Evolutionary conservation across 1,284 basidiomycete genomes (phyloP), one percentile per base, ranked within the genome.

Genomic region (Cryptococcus sp.): DNA sequence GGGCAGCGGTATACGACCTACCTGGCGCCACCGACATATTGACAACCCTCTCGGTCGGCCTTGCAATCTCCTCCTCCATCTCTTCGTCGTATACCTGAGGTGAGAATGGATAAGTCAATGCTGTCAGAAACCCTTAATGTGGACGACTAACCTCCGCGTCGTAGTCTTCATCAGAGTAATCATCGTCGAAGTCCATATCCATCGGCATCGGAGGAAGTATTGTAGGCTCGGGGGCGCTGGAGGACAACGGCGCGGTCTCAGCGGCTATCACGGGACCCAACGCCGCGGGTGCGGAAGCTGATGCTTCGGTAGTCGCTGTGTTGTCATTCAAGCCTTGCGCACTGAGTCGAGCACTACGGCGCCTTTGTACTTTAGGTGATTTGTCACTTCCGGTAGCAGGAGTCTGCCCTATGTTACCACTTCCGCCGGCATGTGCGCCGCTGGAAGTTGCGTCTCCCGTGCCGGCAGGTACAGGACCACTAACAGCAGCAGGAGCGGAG

Each of bases 271-370:
- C 29, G 15, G 63, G 52, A 13, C 55, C 44, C 61, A 59, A 68
- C 38, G 74, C 59, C 1, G 73, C 66, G 22, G 72, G 63, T 8
- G 70, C 68, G 17, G 75, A 67, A 16, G 73, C 51, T 23, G 74
- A 69, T 8, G 66, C 54, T 50, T 66, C 61, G 6, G 72, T 69
- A 2, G 63, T 63, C 43, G 68, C 76, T 4, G 64, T 66, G 16
- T 71, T 66, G 25, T 69, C 64, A 16, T 64, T 58, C 3, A 43
- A 22, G 29, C 62, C 78, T 87, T 89, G 37, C 3, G 87, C 89
- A 64, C 88, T 91, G 25, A 95, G 81, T 43, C 93, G 83, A 61
- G 89, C 86, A 72, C 91, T 94, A 20, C 93, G 85, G 43, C 93
- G 84, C 34, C 89, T 84, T 47, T 69, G 64, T 1, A 59, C 66